Conservation (phyloP, 108 stramenopile genomes). For the Chaetoceros tenuissimus region DNA sequence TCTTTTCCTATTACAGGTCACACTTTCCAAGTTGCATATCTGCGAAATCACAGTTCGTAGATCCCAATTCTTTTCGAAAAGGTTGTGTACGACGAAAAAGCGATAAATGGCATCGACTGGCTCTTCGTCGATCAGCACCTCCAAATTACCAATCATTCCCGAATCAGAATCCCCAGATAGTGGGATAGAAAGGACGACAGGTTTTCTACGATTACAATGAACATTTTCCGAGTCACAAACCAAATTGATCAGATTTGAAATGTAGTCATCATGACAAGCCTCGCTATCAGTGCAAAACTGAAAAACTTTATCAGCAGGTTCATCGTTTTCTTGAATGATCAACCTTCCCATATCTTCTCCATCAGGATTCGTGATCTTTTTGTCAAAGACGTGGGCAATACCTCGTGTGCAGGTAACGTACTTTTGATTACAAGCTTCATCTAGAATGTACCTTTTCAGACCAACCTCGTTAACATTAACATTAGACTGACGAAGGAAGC, state of each 20-base stretch:
- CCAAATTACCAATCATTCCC: constrained; percentile 16
- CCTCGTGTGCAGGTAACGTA: constrained; percentile 25
- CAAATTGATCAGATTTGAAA: constrained; percentile 11
- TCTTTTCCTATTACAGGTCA: constrained; percentile 29
- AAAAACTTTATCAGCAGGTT: constrained; percentile 33
- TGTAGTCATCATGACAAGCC: constrained; percentile 3
- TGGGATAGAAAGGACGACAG: constrained; percentile 20
- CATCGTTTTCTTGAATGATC: constrained; percentile 28
- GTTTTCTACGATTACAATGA: constrained; percentile 14
- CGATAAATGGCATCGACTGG: constrained; percentile 32
- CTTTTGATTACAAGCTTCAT: constrained; percentile 20
- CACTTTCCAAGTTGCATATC: constrained; percentile 18
- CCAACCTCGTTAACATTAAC: constrained; percentile 19
- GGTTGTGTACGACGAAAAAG: constrained; percentile 25
- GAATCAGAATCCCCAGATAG: constrained; percentile 27
- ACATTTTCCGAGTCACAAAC: constrained; percentile 27
- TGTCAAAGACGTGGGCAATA: constrained; percentile 21
- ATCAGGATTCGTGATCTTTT: constrained; percentile 11
- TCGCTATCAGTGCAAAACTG: constrained; percentile 20
- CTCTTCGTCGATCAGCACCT: constrained; percentile 26
- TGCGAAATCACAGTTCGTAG: constrained; percentile 20
- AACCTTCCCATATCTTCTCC: constrained; percentile 18
- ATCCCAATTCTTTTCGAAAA: constrained; percentile 42
- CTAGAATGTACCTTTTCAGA: constrained; percentile 27
- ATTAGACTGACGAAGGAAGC: constrained; percentile 23